phyloP scores from a whole-genome alignment of 257 asterid genomes.

The Nicotiana sylvestris region DNA sequence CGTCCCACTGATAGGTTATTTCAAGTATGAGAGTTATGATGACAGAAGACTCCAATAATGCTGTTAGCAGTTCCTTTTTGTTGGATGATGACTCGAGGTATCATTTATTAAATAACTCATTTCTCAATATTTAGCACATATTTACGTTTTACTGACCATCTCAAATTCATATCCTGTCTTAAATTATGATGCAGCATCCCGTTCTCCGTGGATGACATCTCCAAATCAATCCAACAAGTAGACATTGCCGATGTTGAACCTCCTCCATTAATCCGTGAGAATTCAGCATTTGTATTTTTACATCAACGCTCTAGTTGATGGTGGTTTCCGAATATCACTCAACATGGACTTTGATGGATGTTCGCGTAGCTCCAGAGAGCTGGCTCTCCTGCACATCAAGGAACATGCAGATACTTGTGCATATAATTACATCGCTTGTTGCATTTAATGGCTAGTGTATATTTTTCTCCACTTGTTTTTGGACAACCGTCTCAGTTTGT shows the following conservation, averaged over 20 bases:
- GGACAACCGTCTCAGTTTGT: conserved; percentile 38
- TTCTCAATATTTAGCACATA: background rate
- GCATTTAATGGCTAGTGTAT: conserved; percentile 32
- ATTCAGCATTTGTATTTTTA: conserved; percentile 80
- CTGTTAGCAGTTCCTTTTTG: conserved; percentile 79
- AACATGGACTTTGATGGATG: conserved; percentile 1
- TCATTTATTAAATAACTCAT: background rate
- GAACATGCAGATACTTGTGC: conserved; percentile 43
- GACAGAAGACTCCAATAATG: conserved; percentile 80
- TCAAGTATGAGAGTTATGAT: conserved; percentile 71
- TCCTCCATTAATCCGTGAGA: conserved; percentile 90
- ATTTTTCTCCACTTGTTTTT: conserved; percentile 27
- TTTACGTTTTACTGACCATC: background rate
- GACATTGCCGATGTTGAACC: conserved; percentile 81
- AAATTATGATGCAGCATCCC: conserved; percentile 72
- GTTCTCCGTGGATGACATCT: conserved; percentile 91
- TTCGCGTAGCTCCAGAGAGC: conserved; percentile 14
- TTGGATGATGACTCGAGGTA: conserved; percentile 92
- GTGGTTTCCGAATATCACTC: background rate
- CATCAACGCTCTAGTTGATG: conserved; percentile 64
- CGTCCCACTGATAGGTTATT: conserved; percentile 48
- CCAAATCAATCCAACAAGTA: conserved; percentile 76
- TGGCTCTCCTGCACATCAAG: conserved; percentile 3
- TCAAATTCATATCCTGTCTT: conserved; percentile 7
- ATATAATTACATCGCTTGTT: conserved; percentile 22